Conservation (phyloP, 768 basidiomycete species). For the Suillus plorans region DNA sequence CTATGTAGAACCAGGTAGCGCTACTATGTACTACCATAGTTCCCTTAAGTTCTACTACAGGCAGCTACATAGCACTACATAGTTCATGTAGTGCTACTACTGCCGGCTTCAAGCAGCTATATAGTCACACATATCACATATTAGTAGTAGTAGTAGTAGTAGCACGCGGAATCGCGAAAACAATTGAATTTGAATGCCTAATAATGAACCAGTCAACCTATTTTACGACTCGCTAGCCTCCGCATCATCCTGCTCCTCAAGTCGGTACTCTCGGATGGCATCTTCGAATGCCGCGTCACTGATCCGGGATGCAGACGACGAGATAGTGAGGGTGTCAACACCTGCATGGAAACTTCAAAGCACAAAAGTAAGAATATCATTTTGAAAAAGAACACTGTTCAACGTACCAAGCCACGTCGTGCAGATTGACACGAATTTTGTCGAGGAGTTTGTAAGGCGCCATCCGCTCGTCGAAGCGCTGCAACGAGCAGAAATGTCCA, state of each 20-base stretch:
- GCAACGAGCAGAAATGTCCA: constrained; percentile 2
- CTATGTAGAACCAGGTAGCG: neutral
- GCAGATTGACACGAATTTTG: neutral
- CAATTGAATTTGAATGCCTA: neutral
- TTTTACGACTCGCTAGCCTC: neutral
- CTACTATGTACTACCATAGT: neutral
- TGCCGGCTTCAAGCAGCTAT: too few species aligned
- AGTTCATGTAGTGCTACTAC: too few species aligned
- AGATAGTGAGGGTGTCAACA: neutral
- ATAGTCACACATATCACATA: neutral
- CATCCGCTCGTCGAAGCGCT: neutral
- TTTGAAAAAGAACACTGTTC: neutral
- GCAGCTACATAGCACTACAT: neutral
- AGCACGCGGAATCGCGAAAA: neutral
- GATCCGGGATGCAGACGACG: neutral
- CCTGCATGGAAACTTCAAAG: constrained; percentile 9
- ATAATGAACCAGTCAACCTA: neutral
- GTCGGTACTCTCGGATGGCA: neutral
- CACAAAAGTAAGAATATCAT: neutral
- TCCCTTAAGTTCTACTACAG: neutral
- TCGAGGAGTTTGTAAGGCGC: neutral
- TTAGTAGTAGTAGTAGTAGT: neutral
- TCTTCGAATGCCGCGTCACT: neutral
- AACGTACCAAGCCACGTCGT: neutral
- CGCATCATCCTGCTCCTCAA: neutral